Base-by-base conservation (phyloP, 495 filamentous ascomycete genomes). In the Poronia punctata region DNA sequence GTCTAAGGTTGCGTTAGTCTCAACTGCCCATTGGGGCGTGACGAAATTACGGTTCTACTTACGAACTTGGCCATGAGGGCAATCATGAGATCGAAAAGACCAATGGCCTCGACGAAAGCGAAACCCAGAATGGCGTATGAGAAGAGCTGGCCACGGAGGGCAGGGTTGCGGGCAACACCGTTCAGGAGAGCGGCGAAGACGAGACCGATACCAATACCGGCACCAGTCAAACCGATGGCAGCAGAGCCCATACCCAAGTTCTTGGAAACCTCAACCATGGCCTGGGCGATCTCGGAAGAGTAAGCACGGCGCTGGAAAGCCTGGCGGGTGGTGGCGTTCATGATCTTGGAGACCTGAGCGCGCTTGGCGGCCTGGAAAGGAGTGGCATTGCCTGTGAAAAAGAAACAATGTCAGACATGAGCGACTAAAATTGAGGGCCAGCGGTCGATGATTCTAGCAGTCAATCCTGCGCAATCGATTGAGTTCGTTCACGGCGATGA, bases 11-110 rank as follows among this genome's bases (percentile, higher is more conserved):
- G 0, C 22, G 30, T 43, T 40, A 40, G 48, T 43, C 18, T 32
- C 28, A 17, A 20, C 14, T 9, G 23, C n/a, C 29, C 5, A 35
- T 21, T n/a, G 7, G 16, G 12, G 26, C 41, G 35, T 18, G 34
- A 23, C 30, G 41, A 44, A 45, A 43, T 47, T 12, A 23, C 41
- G 43, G 19, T 17, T 41, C 31, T 31, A 72, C 69, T 53, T 68
- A 76, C 71, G 67, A 73, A 77, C 75, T 84, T 84, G 78, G 78
- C 79, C 82, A 86, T 86, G 72, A 86, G 82, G 67, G 84, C 82
- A 82, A 88, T 79, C 84, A 90, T 90, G 58, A 90, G 80, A 62
- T 86, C 83, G 83, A 90, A 88, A 59, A 92, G 80, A 78, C 85
- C 86, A 53, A 87, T 92, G 74, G 86, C 86, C 67, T 92, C 86